phyloP scores from a whole-genome alignment of 768 basidiomycete genomes.

The Galerina sulciceps region DNA sequence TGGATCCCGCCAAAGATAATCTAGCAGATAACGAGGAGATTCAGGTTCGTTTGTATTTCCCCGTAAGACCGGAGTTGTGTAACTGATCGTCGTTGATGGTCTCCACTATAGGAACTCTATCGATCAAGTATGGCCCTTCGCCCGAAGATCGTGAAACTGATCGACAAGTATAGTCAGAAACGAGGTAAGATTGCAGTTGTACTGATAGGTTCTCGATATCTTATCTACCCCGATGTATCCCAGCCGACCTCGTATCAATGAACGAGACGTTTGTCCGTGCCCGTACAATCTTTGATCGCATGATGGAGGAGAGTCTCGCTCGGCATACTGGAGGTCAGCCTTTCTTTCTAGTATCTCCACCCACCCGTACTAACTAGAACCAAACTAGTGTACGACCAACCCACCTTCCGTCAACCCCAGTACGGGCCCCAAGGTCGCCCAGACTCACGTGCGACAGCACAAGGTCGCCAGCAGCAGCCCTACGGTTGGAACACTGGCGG shows the following conservation, averaged over 20 bases:
- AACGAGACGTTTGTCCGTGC: constrained; percentile 93
- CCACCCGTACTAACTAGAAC: neutral
- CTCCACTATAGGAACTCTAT: constrained; percentile 74
- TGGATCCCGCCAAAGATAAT: constrained; percentile 81
- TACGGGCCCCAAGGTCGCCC: constrained; percentile 22
- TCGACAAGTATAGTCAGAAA: constrained; percentile 97
- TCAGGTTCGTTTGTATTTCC: constrained; percentile 45
- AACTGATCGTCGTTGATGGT: constrained; percentile 5
- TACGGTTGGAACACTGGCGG: constrained; percentile 57
- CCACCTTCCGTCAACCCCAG: constrained; percentile 26
- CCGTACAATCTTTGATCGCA: constrained; percentile 85
- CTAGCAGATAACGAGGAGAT: constrained; percentile 93
- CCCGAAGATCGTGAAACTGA: constrained; percentile 94
- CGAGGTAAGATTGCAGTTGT: constrained; percentile 43
- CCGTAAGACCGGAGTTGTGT: neutral
- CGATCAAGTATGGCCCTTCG: constrained; percentile 86
- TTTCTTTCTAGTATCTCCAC: neutral
- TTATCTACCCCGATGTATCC: constrained; percentile 2
- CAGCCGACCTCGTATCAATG: constrained; percentile 93
- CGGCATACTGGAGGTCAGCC: constrained; percentile 66
- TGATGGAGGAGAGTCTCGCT: constrained; percentile 91
- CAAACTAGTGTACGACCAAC: constrained; percentile 57
- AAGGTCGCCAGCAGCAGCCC: constrained; percentile 34
- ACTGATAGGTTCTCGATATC: constrained; percentile 14
- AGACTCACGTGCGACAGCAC: constrained; percentile 30